These are phyloP conservation scores for Deuterostichococcus epilithicus DNA, from an alignment of 139 green algal genomes.

Conservation along the genomic window DNA sequence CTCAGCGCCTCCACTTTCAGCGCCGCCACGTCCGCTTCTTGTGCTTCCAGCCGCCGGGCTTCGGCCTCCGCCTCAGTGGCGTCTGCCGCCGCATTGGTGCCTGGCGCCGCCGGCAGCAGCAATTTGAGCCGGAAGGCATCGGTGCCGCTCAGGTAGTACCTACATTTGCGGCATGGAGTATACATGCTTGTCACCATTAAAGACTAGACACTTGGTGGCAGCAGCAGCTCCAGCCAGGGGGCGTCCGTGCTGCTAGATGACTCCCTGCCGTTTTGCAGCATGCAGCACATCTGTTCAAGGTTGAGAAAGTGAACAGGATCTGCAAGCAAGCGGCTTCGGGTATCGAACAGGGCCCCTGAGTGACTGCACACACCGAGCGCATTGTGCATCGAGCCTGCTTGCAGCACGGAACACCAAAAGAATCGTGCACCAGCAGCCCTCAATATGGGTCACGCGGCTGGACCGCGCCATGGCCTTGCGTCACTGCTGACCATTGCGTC, in stretches of 20 bases:
- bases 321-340: no score
- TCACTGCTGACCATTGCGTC: no score
- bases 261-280: background rate
- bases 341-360: no score
- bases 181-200: slow-evolving; percentile 3
- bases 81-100: no score
- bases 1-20: background rate
- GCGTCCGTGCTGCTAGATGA: background rate
- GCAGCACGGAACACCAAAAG: no score
- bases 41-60: background rate
- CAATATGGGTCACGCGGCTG: no score
- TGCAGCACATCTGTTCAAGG: background rate
- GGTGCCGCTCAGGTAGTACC: slow-evolving; percentile 94
- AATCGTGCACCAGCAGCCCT: no score
- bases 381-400: no score
- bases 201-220: no score
- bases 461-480: no score
- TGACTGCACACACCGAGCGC: no score
- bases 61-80: background rate
- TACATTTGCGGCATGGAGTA: slow-evolving; percentile 15
- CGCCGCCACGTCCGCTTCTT: background rate
- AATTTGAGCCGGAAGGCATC: slow-evolving; percentile 97
- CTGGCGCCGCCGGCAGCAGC: slow-evolving; percentile 64
- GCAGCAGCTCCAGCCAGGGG: background rate
- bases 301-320: no score